Conservation (phyloP, 2,329 filamentous ascomycete species). For the Epichloe sylvatica region DNA sequence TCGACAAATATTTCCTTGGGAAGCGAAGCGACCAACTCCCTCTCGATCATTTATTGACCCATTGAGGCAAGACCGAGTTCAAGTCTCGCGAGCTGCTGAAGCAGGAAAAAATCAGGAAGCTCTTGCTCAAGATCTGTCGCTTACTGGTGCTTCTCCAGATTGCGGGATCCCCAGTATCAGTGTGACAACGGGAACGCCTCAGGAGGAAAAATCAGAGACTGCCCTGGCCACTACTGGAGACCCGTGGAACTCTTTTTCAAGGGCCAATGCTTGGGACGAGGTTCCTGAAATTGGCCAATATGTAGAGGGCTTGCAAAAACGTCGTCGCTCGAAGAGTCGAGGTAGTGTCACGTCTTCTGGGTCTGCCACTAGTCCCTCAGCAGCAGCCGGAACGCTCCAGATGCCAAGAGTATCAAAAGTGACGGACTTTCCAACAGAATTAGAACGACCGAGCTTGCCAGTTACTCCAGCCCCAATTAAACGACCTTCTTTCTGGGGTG, state of each 20-base stretch:
- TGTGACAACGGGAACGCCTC: background rate
- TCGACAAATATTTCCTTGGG: slow-evolving; percentile 82
- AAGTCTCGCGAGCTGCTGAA: slow-evolving; percentile 12
- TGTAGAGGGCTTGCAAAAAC: slow-evolving; percentile 60
- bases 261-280: slow-evolving; percentile 85
- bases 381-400: background rate
- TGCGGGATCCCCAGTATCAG: background rate
- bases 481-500: slow-evolving; percentile 51
- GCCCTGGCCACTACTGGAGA: slow-evolving; percentile 19
- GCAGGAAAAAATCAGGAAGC: background rate
- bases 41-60: slow-evolving; percentile 44
- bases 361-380: background rate
- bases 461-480: slow-evolving; percentile 77
- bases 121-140: background rate
- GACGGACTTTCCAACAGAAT: slow-evolving; percentile 74
- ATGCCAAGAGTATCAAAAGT: slow-evolving; percentile 43
- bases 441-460: slow-evolving; percentile 74
- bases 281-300: slow-evolving; percentile 79
- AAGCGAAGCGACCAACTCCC: slow-evolving; percentile 48
- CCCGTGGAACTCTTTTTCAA: slow-evolving; percentile 60
- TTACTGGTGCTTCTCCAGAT: background rate
- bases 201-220: background rate
- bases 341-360: background rate
- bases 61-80: slow-evolving; percentile 7
- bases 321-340: slow-evolving; percentile 27